Conservation (phyloP, 805 yeast genomes). For the Ogataea kodamae region DNA sequence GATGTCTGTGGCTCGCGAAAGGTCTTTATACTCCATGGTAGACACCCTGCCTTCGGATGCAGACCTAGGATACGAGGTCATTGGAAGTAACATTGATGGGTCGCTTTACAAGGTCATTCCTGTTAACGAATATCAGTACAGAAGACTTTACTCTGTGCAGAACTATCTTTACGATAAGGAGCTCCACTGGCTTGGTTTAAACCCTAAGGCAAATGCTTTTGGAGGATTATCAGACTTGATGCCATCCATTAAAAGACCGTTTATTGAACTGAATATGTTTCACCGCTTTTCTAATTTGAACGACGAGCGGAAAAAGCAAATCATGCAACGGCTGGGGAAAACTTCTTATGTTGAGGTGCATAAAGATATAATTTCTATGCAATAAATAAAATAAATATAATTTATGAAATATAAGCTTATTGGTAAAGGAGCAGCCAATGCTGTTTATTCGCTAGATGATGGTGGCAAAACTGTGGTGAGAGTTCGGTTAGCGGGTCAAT, state of each 20-base stretch:
- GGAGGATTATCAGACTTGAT: constrained; percentile 35
- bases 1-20: constrained; percentile 40
- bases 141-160: constrained; percentile 80
- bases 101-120: constrained; percentile 73
- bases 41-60: constrained; percentile 28
- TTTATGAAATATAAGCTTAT: constrained; percentile 20
- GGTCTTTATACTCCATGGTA: constrained; percentile 29
- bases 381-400: constrained; percentile 11
- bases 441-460: constrained; percentile 42
- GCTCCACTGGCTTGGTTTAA: constrained; percentile 70
- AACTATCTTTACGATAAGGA: constrained; percentile 83
- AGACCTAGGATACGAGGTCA: constrained; percentile 45
- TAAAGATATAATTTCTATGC: constrained; percentile 49
- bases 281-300: constrained; percentile 51
- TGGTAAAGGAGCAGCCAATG: constrained; percentile 47
- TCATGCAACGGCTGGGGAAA: constrained; percentile 57
- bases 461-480: constrained; percentile 32
- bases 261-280: constrained; percentile 61
- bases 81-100: constrained; percentile 81
- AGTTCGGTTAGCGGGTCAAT: constrained; percentile 31
- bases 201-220: constrained; percentile 66
- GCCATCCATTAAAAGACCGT: constrained; percentile 51
- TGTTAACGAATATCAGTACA: constrained; percentile 66
- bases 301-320: constrained; percentile 51
- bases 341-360: constrained; percentile 58